A percentile compares a stretch with the other conserved stretches of the same genome.
These are phyloP conservation scores for Aurantiochytrium sp. DNA, from an alignment of 108 stramenopile species.

Conservation along the genomic window DNA sequence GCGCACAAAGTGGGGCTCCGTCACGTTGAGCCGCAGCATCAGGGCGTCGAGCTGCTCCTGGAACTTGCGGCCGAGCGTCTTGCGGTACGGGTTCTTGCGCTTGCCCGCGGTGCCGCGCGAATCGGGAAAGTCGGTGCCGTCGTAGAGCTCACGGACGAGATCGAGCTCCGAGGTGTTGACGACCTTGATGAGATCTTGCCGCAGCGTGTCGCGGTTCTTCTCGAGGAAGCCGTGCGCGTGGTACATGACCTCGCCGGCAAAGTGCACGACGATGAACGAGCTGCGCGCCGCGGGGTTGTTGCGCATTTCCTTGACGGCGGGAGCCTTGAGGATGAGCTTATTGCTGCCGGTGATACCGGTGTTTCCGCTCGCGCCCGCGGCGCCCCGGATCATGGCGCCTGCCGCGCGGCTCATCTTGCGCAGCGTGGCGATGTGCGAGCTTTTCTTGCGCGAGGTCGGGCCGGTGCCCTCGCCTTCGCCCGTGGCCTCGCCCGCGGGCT, in stretches of 20 bases:
- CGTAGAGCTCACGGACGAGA: background rate
- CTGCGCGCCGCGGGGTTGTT: background rate
- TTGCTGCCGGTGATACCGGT: constrained; percentile 1
- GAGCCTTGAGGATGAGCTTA: constrained; percentile 45
- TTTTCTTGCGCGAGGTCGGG: background rate
- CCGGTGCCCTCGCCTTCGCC: background rate
- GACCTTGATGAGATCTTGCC: constrained; percentile 27
- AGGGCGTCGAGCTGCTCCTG: constrained; percentile 30
- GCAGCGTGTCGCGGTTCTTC: constrained; percentile 43
- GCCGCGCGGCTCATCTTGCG: background rate
- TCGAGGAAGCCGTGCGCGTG: constrained; percentile 33
- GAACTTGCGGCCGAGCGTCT: constrained; percentile 28
- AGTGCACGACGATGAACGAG: constrained; percentile 43
- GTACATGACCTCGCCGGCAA: constrained; percentile 41
- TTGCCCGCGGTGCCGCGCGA: too few relatives aligned
- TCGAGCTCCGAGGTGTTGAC: background rate
- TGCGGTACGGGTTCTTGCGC: background rate
- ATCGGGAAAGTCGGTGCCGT: background rate
- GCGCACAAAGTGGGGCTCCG: constrained; percentile 41
- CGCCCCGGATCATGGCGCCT: constrained; percentile 8
- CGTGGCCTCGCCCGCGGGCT: background rate
- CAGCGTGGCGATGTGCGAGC: background rate
- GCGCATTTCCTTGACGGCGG: constrained; percentile 34
- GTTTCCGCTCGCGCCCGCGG: background rate
- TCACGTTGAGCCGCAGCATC: constrained; percentile 9